Evolutionary conservation across 2,329 filamentous ascomycete genomes (phyloP).

Genomic region (Calonectria leucothoes): DNA sequence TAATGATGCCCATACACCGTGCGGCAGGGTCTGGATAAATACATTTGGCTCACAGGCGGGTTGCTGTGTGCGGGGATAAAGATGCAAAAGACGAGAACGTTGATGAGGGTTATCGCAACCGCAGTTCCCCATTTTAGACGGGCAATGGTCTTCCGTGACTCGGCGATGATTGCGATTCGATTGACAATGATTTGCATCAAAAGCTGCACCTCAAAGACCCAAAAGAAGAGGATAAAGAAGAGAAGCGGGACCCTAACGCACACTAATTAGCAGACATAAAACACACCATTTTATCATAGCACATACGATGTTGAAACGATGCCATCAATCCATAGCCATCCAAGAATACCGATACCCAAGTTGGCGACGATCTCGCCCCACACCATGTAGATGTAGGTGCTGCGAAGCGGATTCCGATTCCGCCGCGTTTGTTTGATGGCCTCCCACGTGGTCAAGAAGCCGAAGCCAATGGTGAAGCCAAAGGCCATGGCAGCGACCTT

Average conservation of each 20-base stretch:
- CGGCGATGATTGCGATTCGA: conserved; percentile 61
- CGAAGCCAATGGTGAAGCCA: conserved; percentile 54
- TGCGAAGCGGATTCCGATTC: conserved; percentile 48
- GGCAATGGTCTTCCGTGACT: conserved; percentile 50
- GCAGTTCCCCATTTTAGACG: conserved; percentile 61
- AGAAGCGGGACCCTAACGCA: conserved; percentile 44
- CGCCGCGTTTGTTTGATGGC: conserved; percentile 54
- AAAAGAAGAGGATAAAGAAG: conserved; percentile 53
- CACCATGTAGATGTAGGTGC: conserved; percentile 58
- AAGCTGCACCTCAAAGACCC: conserved; percentile 61
- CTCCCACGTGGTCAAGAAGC: conserved; percentile 53
- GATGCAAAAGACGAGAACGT: conserved; percentile 64
- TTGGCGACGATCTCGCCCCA: conserved; percentile 59
- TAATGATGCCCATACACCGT: not conserved
- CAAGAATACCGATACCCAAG: conserved; percentile 50
- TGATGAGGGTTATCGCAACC: conserved; percentile 58
- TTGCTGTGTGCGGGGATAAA: conserved; percentile 61
- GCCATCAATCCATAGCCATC: conserved; percentile 53
- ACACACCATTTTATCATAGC: not conserved
- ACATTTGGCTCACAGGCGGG: conserved; percentile 52
- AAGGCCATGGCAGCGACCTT: conserved; percentile 46
- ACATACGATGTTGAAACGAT: conserved; percentile 46
- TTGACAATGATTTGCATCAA: conserved; percentile 68
- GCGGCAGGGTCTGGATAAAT: conserved; percentile 19
- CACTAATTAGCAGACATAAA: not conserved